Base-by-base conservation (phyloP, 805 yeast genomes). In the Suhomyces pyralidae region DNA sequence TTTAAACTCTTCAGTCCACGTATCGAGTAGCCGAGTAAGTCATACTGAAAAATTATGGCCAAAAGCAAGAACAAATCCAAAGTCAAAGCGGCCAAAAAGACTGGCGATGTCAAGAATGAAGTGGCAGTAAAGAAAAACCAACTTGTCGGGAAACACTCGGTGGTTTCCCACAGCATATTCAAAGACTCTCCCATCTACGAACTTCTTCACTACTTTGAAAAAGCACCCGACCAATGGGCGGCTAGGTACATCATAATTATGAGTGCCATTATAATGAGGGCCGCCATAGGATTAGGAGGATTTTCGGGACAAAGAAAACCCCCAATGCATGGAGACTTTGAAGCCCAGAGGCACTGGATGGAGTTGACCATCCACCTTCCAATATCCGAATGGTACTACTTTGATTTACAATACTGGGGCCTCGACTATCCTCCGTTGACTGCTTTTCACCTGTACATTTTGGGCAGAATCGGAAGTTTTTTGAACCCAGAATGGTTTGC, bases 261-360 rank as follows among this genome's bases (percentile, higher is more conserved):
- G 48, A 81, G 88, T 55, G 90, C 96, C 1, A 67, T 92, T 4
- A 81, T 93, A 9, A 78, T 91, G 2, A 78, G 96, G 57, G 80
- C 89, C 50, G 96, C 96, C 1, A 85, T 93, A 20, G 97, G 97
- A 0, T 74, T 92, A 36, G 99, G 98, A 0, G 80, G 90, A 4
- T 92, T 83, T 64, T 90, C 96, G 20, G 99, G 99, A 0, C 66
- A 68, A 55, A 70, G 71, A 7, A 72, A 77, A 1, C 83, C 88
- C 7, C 98, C 98, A 4, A 82, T 90, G 82, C 84, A 76, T 73
- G 99, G 99, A 6, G 99, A 94, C 66, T 93, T 94, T 63, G 99
- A 94, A 68, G 98, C 98, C 0, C 99, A 94, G 68, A 81, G 99
- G 58, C 99, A 93, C 68, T 94, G 99, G 99, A 79, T 94, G 81